Base-by-base conservation (phyloP, 2,329 filamentous ascomycete genomes). In the Ploettnerulaceae sp. region DNA sequence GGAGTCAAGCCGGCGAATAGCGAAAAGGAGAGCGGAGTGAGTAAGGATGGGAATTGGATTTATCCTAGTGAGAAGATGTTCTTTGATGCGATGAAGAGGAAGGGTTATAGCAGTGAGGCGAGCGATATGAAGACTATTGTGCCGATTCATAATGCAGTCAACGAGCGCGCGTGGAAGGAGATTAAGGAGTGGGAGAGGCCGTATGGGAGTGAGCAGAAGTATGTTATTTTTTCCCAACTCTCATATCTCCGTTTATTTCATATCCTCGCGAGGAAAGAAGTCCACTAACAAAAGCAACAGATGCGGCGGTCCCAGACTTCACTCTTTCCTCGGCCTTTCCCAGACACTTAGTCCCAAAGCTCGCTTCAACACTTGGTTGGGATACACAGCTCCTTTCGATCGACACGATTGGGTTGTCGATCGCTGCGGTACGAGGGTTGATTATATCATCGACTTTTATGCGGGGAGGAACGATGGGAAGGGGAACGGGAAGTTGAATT, bases 361-460 rank as follows among this genome's bases (percentile, higher is more conserved):
- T 2, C 75, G 90, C 48, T 67, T 93, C 56, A 94, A 95, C 66
- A 86, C 82, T 4, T 67, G 89, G 48, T 69, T 95, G 44, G 93
- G 93, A n/a, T 97, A 95, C 66, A 83, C 85, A 49, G 75, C 84
- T 43, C 93, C 93, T 1, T 98, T 98, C 67, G 93, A 98, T 69
- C 76, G 93, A 21, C 93, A 98, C 66, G 93, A 98, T 67, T 98
- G 93, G 93, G 82, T 96, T 18, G 84, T 98, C 26, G 90, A 98
- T 68, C 76, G 93, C 41, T 97, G 93, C 64, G 91, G 86, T 22
- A 84, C 74, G 15, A 80, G 79, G 61, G 71, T 98, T 38, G 93
- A 97, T 60, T 98, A 98, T 65, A 85, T 98, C 29, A 98, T 98
- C 66, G 93, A 98, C 68, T 98, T 98, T 61, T 98, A 98, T 64